phyloP scores from a whole-genome alignment of 768 basidiomycete genomes.

The Neoboletus subvelutipes region DNA sequence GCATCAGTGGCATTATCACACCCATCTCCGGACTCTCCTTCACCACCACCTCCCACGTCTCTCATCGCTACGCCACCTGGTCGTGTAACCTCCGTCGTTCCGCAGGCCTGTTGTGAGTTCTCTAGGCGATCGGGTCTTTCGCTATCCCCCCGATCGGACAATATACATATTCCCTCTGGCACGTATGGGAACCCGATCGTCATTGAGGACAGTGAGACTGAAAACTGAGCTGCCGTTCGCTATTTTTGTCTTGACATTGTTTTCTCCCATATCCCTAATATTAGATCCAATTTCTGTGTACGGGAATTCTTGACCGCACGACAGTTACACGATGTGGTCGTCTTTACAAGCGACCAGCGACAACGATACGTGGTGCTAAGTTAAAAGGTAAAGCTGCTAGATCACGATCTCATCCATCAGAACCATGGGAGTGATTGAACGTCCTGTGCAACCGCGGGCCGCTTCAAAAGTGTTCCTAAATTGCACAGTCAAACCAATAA shows the following conservation, averaged over 20 bases:
- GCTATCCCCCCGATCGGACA: slow-evolving; percentile 1
- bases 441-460: background rate
- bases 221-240: slow-evolving; percentile 2
- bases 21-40: background rate
- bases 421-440: background rate
- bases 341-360: background rate
- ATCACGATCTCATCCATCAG: background rate
- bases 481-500: background rate
- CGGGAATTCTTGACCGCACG: background rate
- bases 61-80: background rate
- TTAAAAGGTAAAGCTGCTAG: background rate
- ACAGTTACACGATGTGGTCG: background rate
- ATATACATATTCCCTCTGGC: slow-evolving; percentile 8
- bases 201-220: slow-evolving; percentile 22
- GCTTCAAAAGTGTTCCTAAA: slow-evolving; percentile 19
- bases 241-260: background rate
- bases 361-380: background rate
- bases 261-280: background rate
- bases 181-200: slow-evolving; percentile 24
- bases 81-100: background rate
- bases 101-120: background rate
- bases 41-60: background rate
- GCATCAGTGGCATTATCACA: background rate
- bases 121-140: slow-evolving; percentile 6
- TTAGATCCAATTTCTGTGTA: background rate